Evolutionary conservation across 257 asterid genomes (phyloP).

Genomic region (Pogostemon cablin): DNA sequence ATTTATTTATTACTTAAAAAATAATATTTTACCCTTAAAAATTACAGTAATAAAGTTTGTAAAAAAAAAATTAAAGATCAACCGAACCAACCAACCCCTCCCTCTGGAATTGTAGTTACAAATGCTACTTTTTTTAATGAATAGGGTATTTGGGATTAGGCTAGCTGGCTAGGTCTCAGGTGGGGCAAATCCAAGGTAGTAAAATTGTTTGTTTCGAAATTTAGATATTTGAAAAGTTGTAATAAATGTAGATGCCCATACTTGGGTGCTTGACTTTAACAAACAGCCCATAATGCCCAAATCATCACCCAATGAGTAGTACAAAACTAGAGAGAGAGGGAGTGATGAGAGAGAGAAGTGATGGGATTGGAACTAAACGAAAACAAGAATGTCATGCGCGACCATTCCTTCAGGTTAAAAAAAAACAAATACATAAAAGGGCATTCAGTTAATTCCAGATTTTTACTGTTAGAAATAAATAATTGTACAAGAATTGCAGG

Average conservation of each 20-base stretch:
- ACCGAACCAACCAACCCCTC: too few species aligned
- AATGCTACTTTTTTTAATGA: neutral
- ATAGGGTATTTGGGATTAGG: too few species aligned
- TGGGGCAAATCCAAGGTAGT: slow-evolving; percentile 34
- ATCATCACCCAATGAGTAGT: slow-evolving; percentile 52
- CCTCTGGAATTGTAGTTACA: neutral
- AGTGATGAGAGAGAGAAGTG: slow-evolving; percentile 22
- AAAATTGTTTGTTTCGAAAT: slow-evolving; percentile 24
- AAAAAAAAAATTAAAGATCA: too few species aligned
- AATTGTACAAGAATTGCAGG: slow-evolving; percentile 16
- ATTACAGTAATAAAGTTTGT: too few species aligned
- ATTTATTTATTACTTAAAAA: too few species aligned
- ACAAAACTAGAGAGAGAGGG: slow-evolving; percentile 40
- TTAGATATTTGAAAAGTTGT: slow-evolving; percentile 13
- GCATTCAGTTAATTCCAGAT: slow-evolving; percentile 4
- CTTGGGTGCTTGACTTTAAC: slow-evolving; percentile 44
- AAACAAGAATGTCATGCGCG: slow-evolving; percentile 48
- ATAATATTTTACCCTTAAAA: too few species aligned
- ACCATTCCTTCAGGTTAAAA: slow-evolving; percentile 45
- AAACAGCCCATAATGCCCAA: slow-evolving; percentile 46
- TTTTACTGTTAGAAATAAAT: neutral
- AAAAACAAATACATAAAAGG: slow-evolving; percentile 35
- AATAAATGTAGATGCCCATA: slow-evolving; percentile 42
- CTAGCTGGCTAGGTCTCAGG: neutral
- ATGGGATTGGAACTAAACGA: neutral